These are phyloP conservation scores for Puccinia polysora DNA, from an alignment of 1,284 basidiomycete genomes.

Conservation along the genomic window DNA sequence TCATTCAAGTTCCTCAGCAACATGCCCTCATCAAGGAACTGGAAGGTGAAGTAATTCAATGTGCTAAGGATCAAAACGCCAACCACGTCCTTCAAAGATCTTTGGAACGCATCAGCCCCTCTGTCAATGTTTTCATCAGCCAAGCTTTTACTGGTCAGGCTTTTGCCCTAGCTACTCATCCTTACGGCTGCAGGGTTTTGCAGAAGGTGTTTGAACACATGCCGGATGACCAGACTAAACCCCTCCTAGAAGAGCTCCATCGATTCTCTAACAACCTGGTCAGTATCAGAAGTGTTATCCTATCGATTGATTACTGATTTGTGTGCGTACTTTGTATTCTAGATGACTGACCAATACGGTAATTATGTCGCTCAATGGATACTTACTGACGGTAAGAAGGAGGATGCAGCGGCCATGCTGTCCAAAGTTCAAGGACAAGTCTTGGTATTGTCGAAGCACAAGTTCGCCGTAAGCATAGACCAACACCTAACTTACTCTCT, in stretches of 20 bases:
- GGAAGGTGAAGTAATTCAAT: conserved; percentile 73
- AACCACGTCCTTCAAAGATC: conserved; percentile 91
- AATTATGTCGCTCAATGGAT: conserved; percentile 71
- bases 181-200: conserved; percentile 90
- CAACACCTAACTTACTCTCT: background rate
- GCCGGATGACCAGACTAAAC: conserved; percentile 62
- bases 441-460: conserved; percentile 57
- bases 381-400: conserved; percentile 68
- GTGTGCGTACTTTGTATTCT: background rate
- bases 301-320: too few species aligned
- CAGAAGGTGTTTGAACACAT: conserved; percentile 88
- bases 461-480: conserved; percentile 29
- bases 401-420: conserved; percentile 69
- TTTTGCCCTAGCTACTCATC: conserved; percentile 77
- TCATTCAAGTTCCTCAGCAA: conserved; percentile 72
- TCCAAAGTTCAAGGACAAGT: conserved; percentile 71
- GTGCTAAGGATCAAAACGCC: conserved; percentile 87
- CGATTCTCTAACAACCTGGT: conserved; percentile 62
- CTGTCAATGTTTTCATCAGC: conserved; percentile 68
- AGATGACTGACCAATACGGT: conserved; percentile 56
- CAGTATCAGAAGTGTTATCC: too few species aligned
- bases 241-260: conserved; percentile 79
- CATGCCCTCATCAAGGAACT: conserved; percentile 71
- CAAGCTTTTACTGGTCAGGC: conserved; percentile 74
- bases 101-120: conserved; percentile 71